phyloP scores from a whole-genome alignment of 2,329 filamentous ascomycete species.

The Dactylellina cionopaga region DNA sequence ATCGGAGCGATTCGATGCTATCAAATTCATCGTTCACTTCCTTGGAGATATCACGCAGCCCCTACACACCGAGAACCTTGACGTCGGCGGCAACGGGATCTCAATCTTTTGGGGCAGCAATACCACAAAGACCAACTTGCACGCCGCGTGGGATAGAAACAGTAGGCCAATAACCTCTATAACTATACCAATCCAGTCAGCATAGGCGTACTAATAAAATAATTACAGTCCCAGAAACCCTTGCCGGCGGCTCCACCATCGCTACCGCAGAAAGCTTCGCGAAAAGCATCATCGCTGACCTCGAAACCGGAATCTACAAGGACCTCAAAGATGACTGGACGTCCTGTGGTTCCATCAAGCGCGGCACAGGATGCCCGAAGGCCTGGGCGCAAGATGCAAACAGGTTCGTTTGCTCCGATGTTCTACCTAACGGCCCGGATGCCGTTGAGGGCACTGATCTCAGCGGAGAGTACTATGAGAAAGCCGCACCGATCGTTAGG shows the following conservation, averaged over 20 bases:
- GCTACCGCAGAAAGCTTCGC: constrained; percentile 64
- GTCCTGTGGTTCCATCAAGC: constrained; percentile 66
- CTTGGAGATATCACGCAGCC: constrained; percentile 76
- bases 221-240: constrained; percentile 40
- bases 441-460: constrained; percentile 71
- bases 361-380: constrained; percentile 68
- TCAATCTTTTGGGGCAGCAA: constrained; percentile 68
- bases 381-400: constrained; percentile 73
- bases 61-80: constrained; percentile 72
- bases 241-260: constrained; percentile 33
- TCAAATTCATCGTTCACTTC: constrained; percentile 62
- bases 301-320: constrained; percentile 68
- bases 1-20: constrained; percentile 45
- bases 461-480: constrained; percentile 71
- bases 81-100: constrained; percentile 74
- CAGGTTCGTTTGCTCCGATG: constrained; percentile 66
- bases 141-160: constrained; percentile 76
- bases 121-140: constrained; percentile 70
- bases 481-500: constrained; percentile 71
- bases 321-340: constrained; percentile 68
- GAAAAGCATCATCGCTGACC: constrained; percentile 66
- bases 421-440: constrained; percentile 71
- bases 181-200: constrained; percentile 60
- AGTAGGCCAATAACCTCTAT: constrained; percentile 69
- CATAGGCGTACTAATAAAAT: constrained; percentile 61